phyloP scores from a whole-genome alignment of 108 stramenopile genomes.

The Nannochloropsis salina region DNA sequence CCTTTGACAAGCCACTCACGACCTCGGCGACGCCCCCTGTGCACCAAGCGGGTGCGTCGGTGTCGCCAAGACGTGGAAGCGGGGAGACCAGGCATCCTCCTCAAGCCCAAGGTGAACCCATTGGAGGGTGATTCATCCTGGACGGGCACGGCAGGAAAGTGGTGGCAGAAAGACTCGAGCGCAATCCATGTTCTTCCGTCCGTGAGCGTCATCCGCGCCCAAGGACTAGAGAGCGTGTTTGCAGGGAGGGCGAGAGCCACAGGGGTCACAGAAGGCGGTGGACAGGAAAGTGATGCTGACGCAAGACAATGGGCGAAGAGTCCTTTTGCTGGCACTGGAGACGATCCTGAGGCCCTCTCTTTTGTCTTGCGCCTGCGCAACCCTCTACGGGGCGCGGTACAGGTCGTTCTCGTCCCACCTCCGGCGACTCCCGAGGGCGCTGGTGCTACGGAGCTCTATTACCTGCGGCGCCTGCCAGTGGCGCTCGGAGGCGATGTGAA shows the following conservation, averaged over 20 bases:
- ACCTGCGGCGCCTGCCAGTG: neutral
- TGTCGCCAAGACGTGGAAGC: slow-evolving; percentile 66
- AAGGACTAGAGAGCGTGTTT: neutral
- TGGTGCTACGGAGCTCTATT: neutral
- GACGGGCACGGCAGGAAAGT: slow-evolving; percentile 68
- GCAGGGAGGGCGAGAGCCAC: neutral
- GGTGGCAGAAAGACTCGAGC: slow-evolving; percentile 60
- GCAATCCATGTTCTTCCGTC: neutral
- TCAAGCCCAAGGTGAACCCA: slow-evolving; percentile 79
- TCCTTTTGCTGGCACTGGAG: neutral
- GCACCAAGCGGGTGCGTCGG: slow-evolving; percentile 41
- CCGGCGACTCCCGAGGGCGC: neutral
- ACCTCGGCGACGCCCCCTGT: neutral
- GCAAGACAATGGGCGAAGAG: neutral
- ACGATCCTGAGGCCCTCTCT: neutral
- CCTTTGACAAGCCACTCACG: no score
- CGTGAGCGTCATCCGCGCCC: neutral
- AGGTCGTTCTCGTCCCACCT: neutral
- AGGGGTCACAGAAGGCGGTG: neutral
- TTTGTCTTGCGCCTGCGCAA: neutral
- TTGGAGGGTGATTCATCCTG: slow-evolving; percentile 75
- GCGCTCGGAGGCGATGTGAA: neutral
- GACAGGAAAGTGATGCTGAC: neutral
- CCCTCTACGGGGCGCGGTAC: neutral
- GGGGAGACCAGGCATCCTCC: slow-evolving; percentile 70